Evolutionary conservation across 208 protist genomes (phyloP).

Genomic region (Angomonas deanei): DNA sequence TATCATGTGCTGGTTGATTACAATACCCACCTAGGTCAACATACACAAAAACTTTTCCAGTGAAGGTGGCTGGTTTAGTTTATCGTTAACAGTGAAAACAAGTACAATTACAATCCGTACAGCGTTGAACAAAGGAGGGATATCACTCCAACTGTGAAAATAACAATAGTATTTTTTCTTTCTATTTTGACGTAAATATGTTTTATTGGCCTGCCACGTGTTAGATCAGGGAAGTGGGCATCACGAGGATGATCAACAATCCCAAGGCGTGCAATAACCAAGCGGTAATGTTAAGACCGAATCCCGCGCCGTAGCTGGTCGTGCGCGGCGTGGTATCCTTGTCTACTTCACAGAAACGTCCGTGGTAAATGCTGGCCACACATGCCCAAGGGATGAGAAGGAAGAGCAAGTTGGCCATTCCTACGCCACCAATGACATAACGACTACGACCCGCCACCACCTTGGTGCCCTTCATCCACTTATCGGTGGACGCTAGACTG

Average conservation of each 20-base stretch:
- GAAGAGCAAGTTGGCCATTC: slow-evolving; percentile 16
- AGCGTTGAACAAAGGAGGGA: no score
- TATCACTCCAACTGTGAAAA: neutral
- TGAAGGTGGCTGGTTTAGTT: no score
- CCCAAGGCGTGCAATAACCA: slow-evolving; percentile 39
- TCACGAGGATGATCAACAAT: slow-evolving; percentile 9
- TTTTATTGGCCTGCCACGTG: slow-evolving; percentile 1
- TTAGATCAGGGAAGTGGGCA: slow-evolving; percentile 11
- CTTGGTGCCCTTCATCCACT: neutral
- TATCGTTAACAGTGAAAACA: no score
- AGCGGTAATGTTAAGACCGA: slow-evolving; percentile 46
- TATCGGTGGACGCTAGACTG: neutral
- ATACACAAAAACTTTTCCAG: no score
- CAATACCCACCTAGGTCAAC: no score
- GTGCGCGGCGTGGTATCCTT: neutral
- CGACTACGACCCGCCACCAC: slow-evolving; percentile 3
- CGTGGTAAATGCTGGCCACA: slow-evolving; percentile 32
- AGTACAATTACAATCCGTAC: no score
- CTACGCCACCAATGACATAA: slow-evolving; percentile 26
- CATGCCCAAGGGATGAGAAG: slow-evolving; percentile 51
- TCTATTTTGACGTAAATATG: neutral
- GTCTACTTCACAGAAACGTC: slow-evolving; percentile 14
- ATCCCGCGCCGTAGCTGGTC: slow-evolving; percentile 46
- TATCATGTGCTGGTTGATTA: no score
- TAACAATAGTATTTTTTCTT: neutral